These are phyloP conservation scores for Thielaviopsis musarum DNA, from an alignment of 2,329 filamentous ascomycete genomes.

Conservation along the genomic window DNA sequence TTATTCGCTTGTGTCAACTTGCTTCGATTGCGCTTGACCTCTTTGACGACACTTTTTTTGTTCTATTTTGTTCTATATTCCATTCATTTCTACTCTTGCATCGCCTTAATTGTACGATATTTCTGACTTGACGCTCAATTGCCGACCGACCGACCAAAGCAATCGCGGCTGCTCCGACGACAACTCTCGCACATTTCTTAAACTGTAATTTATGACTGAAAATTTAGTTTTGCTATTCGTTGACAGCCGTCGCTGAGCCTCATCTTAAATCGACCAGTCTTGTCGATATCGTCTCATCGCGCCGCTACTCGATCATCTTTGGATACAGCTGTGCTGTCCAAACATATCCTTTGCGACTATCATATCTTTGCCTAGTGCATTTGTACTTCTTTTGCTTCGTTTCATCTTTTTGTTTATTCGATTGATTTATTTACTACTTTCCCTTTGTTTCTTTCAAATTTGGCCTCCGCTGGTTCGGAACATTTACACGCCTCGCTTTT, in stretches of 20 bases:
- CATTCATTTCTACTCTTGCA: background rate
- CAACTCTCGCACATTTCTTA: background rate
- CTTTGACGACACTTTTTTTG: background rate
- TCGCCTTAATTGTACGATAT: background rate
- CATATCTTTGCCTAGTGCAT: background rate
- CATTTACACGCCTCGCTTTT: background rate
- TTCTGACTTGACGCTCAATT: background rate
- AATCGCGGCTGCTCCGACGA: background rate
- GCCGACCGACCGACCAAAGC: background rate
- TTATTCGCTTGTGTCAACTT: background rate
- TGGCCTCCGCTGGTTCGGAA: background rate
- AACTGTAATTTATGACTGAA: background rate
- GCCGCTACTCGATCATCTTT: background rate
- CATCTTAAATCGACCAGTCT: background rate
- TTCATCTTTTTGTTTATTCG: background rate
- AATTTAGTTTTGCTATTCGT: background rate
- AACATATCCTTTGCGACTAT: background rate
- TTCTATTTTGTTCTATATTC: background rate
- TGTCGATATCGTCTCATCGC: background rate
- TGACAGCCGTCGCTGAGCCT: background rate
- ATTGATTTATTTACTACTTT: background rate
- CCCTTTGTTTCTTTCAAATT: background rate
- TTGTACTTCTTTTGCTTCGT: background rate
- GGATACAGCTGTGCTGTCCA: background rate
- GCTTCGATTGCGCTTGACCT: slow-evolving; percentile 1